Conservation (phyloP, 352 stramenopile genomes). For the Pythium scleroteichum region DNA sequence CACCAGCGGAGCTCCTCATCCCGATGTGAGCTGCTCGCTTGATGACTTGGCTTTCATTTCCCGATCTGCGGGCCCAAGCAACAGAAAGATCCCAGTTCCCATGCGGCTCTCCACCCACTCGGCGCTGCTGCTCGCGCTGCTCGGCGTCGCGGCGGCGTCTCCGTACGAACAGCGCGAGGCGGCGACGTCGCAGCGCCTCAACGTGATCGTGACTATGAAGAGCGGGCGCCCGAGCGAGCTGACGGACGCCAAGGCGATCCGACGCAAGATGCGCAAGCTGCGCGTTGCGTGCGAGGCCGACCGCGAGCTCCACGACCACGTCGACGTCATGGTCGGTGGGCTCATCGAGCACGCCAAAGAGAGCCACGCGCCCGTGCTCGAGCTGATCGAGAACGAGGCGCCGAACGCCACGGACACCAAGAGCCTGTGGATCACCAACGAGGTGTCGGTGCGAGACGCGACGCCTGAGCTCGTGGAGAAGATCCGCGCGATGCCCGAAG, state of each 20-base stretch:
- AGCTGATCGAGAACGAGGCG: slow-evolving; percentile 20
- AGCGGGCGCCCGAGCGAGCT: slow-evolving; percentile 28
- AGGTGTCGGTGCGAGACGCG: slow-evolving; percentile 38
- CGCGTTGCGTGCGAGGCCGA: slow-evolving; percentile 20
- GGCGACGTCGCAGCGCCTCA: slow-evolving; percentile 8
- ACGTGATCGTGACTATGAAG: slow-evolving; percentile 40
- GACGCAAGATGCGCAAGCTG: slow-evolving; percentile 17
- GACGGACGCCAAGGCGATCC: slow-evolving; percentile 19
- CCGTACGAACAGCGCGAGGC: slow-evolving; percentile 4
- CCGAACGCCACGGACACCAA: slow-evolving; percentile 15
- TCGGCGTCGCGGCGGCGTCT: neutral
- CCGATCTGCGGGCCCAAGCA: neutral
- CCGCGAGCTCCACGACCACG: slow-evolving; percentile 24
- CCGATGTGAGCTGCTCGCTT: neutral
- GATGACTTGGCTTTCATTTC: neutral
- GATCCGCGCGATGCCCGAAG: slow-evolving; percentile 31
- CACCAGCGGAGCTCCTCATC: neutral
- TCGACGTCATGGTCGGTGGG: slow-evolving; percentile 29
- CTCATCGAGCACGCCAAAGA: slow-evolving; percentile 33
- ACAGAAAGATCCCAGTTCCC: neutral
- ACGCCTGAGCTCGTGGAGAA: slow-evolving; percentile 37
- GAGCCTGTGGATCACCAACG: slow-evolving; percentile 61
- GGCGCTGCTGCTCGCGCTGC: slow-evolving; percentile 6
- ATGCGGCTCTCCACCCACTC: slow-evolving; percentile 1
- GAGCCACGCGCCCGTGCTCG: slow-evolving; percentile 34